Percentiles rank a stretch among this genome's conserved stretches.
phyloP scores from a whole-genome alignment of 2,329 filamentous ascomycete genomes.

The Fusarium metavorans region DNA sequence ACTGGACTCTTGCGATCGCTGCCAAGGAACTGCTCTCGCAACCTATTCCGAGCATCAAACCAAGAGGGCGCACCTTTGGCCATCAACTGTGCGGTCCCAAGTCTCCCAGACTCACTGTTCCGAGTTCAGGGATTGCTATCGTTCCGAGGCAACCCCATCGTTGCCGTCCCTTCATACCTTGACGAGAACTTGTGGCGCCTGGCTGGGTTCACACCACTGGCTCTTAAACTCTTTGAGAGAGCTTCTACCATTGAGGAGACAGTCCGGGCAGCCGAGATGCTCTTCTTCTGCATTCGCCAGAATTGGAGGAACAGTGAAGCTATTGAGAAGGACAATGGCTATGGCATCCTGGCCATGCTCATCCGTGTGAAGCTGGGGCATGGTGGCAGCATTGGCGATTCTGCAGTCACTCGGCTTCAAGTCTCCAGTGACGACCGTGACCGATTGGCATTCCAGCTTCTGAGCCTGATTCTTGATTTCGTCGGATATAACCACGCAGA shows the following conservation, averaged over 20 bases:
- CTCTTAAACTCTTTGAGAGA: slow-evolving; percentile 85
- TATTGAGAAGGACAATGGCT: slow-evolving; percentile 96
- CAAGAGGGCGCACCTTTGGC: slow-evolving; percentile 77
- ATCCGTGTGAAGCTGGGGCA: slow-evolving; percentile 84
- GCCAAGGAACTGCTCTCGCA: slow-evolving; percentile 78
- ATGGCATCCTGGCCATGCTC: slow-evolving; percentile 86
- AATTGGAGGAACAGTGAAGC: slow-evolving; percentile 99
- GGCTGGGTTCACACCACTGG: slow-evolving; percentile 89
- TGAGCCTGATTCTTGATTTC: slow-evolving; percentile 84
- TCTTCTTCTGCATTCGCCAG: slow-evolving; percentile 86
- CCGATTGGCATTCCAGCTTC: slow-evolving; percentile 70
- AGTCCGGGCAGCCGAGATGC: slow-evolving; percentile 81
- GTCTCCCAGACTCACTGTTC: slow-evolving; percentile 88
- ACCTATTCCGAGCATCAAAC: slow-evolving; percentile 55
- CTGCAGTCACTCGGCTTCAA: slow-evolving; percentile 53
- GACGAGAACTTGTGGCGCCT: slow-evolving; percentile 95
- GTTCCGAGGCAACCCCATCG: slow-evolving; percentile 84
- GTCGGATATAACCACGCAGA: slow-evolving; percentile 87
- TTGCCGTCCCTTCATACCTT: slow-evolving; percentile 83
- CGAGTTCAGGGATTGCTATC: slow-evolving; percentile 84
- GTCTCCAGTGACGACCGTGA: slow-evolving; percentile 67
- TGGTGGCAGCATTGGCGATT: slow-evolving; percentile 49
- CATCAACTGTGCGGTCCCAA: slow-evolving; percentile 88
- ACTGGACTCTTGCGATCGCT: slow-evolving; percentile 80
- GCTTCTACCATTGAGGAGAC: slow-evolving; percentile 78